Evolutionary conservation across 2,329 filamentous ascomycete genomes (phyloP).

Genomic region (Colletotrichum musicola): DNA sequence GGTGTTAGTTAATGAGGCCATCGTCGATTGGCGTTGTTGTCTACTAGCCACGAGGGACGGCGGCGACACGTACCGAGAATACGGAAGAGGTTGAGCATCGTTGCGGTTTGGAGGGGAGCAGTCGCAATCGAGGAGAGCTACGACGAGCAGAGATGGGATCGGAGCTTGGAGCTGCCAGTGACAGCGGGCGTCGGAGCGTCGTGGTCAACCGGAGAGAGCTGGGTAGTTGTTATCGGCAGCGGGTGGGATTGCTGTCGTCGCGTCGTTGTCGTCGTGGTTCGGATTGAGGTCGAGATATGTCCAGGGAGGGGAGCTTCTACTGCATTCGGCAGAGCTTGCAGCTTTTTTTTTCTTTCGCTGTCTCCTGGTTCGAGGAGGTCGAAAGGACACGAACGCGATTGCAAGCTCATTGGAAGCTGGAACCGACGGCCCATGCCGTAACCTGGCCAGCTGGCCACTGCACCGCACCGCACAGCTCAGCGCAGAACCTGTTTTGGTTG

Average conservation of each 20-base stretch:
- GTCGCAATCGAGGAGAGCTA: constrained; percentile 7
- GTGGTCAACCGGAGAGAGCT: constrained; percentile 4
- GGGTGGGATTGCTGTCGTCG: constrained; percentile 3
- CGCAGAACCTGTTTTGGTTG: neutral
- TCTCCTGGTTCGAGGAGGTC: constrained; percentile 26
- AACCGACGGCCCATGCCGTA: constrained; percentile 24
- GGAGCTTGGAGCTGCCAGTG: constrained; percentile 36
- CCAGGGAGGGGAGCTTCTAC: constrained; percentile 25
- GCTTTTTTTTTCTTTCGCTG: constrained; percentile 9
- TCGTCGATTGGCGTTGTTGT: constrained; percentile 18
- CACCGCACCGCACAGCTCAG: neutral
- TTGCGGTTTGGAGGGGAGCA: constrained; percentile 45
- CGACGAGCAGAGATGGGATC: constrained; percentile 1
- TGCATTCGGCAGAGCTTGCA: constrained; percentile 31
- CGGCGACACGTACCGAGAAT: constrained; percentile 61
- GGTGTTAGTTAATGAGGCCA: constrained; percentile 38
- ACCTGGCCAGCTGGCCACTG: constrained; percentile 17
- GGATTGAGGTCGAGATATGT: constrained; percentile 8
- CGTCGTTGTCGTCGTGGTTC: constrained; percentile 10
- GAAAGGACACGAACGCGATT: constrained; percentile 46
- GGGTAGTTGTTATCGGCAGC: neutral
- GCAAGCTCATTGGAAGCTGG: constrained; percentile 42
- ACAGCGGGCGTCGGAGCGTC: constrained; percentile 18
- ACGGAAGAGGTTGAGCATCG: constrained; percentile 70
- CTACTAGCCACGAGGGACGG: neutral